A percentile compares a stretch with the other conserved stretches of the same genome.
Evolutionary conservation across 495 filamentous ascomycete genomes (phyloP).

Genomic region (Neurospora cerealis): DNA sequence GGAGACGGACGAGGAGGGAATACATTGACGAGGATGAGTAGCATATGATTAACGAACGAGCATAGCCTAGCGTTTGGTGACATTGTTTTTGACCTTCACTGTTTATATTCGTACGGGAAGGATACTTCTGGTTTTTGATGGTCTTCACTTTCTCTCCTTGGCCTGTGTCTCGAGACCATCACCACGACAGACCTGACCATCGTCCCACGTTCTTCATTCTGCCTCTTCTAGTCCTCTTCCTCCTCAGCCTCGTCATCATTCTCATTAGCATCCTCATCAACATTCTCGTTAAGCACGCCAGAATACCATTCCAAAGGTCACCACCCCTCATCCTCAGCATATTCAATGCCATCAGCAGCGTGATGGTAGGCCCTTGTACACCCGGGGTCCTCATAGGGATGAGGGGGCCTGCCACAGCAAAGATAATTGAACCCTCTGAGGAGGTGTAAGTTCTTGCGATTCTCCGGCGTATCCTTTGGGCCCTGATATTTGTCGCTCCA

Average conservation of each 20-base stretch:
- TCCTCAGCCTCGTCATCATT: conserved; percentile 33
- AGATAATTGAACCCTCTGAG: background rate
- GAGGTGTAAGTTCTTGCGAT: background rate
- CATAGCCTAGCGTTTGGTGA: background rate
- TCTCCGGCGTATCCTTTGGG: background rate
- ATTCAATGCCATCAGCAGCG: background rate
- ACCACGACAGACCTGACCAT: background rate
- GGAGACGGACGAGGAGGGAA: background rate
- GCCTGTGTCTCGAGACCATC: background rate
- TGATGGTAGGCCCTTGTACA: background rate
- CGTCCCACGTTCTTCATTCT: background rate
- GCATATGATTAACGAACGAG: background rate
- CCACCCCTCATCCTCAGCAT: background rate
- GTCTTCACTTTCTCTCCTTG: background rate
- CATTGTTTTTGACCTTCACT: background rate
- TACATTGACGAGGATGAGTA: background rate
- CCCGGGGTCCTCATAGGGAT: background rate
- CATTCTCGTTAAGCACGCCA: background rate
- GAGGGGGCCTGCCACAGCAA: background rate
- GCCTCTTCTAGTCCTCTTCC: conserved; percentile 5
- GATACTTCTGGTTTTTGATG: background rate
- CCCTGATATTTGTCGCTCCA: background rate
- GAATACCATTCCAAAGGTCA: background rate
- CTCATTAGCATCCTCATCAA: background rate
- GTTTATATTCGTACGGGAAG: background rate